Base-by-base conservation (phyloP, 805 yeast genomes). In the Saturnispora zaruensis region DNA sequence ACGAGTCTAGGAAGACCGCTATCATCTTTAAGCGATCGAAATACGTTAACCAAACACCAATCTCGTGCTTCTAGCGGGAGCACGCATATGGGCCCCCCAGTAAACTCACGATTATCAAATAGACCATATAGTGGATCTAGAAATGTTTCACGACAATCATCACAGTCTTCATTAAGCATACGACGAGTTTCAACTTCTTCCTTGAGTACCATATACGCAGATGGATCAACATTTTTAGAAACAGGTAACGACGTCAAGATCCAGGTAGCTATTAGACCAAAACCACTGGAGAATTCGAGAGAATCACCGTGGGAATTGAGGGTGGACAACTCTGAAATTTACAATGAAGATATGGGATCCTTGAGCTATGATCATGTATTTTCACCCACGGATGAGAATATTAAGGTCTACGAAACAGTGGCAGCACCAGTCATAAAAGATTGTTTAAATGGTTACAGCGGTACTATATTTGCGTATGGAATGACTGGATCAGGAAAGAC, bases 401-500 rank as follows among this genome's bases (percentile, higher is more conserved):
- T 60, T 4, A 75, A 76, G 20, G 86, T 91, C 2, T 91, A 87
- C 63, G 67, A 68, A 18, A 63, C 65, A 13, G 70, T 72, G 45
- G 95, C 79, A 44, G 73, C 60, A 56, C 78, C 71, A 33, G 74
- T 75, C 64, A 81, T 74, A 36, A 69, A 61, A 54, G 78, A 74
- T 62, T 79, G 77, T 53, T 73, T 74, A 57, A 81, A 81, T 14
- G 96, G 96, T 0, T 90, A 69, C 64, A 88, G 88, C 60, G 90
- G 90, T 14, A 89, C 96, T 0, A 79, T 90, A 0, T 88, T 91
- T 64, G 97, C 98, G 0, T 88, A 88, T 60, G 96, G 96, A 33
- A 86, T 86, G 88, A 88, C 96, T 0, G 96, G 96, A 0, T 84
- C 95, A 1, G 96, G 96, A 9, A 88, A 88, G 65, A 88, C 96